phyloP scores from a whole-genome alignment of 208 protist genomes.

The Leishmania amazonensis region DNA sequence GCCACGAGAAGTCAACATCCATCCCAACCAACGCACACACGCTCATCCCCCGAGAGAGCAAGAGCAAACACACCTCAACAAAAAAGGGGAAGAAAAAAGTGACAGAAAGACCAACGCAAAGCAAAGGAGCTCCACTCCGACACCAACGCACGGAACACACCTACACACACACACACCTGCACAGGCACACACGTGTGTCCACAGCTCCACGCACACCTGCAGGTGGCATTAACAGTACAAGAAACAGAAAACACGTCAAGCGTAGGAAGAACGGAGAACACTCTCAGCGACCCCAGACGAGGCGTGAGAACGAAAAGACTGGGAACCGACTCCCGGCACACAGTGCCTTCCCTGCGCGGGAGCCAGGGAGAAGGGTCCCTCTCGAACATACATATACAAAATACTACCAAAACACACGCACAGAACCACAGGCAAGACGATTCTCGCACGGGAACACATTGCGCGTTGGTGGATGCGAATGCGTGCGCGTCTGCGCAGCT shows the following conservation, averaged over 20 bases:
- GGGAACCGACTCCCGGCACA: neutral
- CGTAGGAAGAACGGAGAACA: neutral
- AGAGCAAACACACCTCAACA: neutral
- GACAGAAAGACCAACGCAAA: neutral
- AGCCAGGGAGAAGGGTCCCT: neutral
- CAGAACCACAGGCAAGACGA: neutral
- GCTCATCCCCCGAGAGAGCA: neutral
- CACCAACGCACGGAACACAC: neutral
- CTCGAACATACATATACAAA: neutral
- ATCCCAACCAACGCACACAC: neutral
- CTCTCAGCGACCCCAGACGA: neutral
- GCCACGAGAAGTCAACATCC: neutral
- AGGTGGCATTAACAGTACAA: neutral
- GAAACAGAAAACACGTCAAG: neutral
- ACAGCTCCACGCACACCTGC: neutral
- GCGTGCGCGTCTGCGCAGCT: neutral
- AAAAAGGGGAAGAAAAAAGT: neutral
- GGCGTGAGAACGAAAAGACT: neutral
- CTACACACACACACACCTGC: conserved; percentile 8
- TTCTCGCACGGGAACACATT: neutral
- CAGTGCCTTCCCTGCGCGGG: neutral
- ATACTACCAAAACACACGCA: neutral
- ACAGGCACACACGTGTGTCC: neutral
- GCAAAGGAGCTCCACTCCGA: neutral
- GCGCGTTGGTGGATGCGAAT: neutral